Evolutionary conservation across 345 rosid genomes (phyloP).

Genomic region (Populus alba): DNA sequence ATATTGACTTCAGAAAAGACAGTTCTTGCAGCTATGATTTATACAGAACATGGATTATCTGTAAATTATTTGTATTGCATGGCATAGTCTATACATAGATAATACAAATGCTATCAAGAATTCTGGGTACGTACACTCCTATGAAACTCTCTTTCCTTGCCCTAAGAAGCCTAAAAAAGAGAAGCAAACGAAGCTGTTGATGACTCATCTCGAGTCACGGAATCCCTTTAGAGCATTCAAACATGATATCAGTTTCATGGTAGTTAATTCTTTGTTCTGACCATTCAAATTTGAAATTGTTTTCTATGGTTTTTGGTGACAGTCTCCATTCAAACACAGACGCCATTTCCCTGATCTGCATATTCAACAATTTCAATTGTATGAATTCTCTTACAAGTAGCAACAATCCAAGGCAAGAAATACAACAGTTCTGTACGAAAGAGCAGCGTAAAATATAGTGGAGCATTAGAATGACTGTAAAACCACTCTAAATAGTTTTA

Average conservation of each 20-base stretch:
- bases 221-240: slow-evolving; percentile 41
- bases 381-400: not conserved
- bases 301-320: slow-evolving; percentile 26
- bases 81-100: not conserved
- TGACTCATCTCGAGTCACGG: slow-evolving; percentile 17
- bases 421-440: not conserved
- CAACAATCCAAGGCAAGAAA: not conserved
- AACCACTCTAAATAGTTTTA: not conserved
- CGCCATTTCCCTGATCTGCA: slow-evolving; percentile 63
- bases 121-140: not conserved
- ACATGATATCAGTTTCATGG: slow-evolving; percentile 26
- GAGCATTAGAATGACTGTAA: not conserved
- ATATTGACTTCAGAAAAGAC: too few species aligned
- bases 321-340: slow-evolving; percentile 50
- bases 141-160: not conserved
- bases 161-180: not conserved
- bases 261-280: slow-evolving; percentile 20
- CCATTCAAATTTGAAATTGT: slow-evolving; percentile 39
- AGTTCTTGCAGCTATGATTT: too few species aligned
- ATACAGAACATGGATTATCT: not conserved
- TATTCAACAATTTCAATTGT: not conserved
- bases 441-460: not conserved
- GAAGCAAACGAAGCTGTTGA: slow-evolving; percentile 1
- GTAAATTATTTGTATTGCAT: not conserved
- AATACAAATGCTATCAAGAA: not conserved